Evolutionary conservation across 2,329 filamentous ascomycete species (phyloP).

Genomic region (Pseudogymnoascus sp.): DNA sequence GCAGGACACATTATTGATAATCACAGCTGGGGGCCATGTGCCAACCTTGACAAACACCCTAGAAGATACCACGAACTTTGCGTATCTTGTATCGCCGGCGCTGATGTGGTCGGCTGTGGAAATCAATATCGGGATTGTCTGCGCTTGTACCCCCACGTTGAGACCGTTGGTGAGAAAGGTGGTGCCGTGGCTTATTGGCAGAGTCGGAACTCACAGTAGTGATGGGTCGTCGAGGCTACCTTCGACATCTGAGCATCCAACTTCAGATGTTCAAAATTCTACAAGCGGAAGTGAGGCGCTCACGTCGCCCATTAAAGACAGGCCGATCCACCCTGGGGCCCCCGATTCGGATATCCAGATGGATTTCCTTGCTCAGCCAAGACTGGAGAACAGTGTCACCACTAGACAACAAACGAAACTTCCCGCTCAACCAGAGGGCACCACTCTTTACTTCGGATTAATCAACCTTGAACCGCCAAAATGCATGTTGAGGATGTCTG

Average conservation of each 20-base stretch:
- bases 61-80: slow-evolving; percentile 42
- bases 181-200: too few species aligned
- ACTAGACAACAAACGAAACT: too few species aligned
- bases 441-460: slow-evolving; percentile 59
- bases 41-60: background rate
- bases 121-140: slow-evolving; percentile 87
- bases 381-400: background rate
- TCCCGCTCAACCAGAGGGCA: too few species aligned
- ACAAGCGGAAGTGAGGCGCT: too few species aligned
- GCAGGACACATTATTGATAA: slow-evolving; percentile 41
- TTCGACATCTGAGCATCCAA: too few species aligned
- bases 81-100: slow-evolving; percentile 72
- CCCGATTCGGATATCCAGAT: slow-evolving; percentile 19
- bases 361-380: slow-evolving; percentile 25
- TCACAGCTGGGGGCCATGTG: background rate
- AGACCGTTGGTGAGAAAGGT: slow-evolving; percentile 67
- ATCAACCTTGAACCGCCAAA: slow-evolving; percentile 64
- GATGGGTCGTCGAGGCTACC: background rate
- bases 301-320: too few species aligned
- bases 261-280: too few species aligned
- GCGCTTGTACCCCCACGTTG: slow-evolving; percentile 83
- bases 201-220: background rate
- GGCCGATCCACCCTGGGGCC: too few species aligned
- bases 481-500: slow-evolving; percentile 60
- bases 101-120: slow-evolving; percentile 94